A percentile compares a stretch with the other conserved stretches of the same genome.
These are phyloP conservation scores for Mycena leptocephala DNA, from an alignment of 768 basidiomycete genomes.

Conservation along the genomic window DNA sequence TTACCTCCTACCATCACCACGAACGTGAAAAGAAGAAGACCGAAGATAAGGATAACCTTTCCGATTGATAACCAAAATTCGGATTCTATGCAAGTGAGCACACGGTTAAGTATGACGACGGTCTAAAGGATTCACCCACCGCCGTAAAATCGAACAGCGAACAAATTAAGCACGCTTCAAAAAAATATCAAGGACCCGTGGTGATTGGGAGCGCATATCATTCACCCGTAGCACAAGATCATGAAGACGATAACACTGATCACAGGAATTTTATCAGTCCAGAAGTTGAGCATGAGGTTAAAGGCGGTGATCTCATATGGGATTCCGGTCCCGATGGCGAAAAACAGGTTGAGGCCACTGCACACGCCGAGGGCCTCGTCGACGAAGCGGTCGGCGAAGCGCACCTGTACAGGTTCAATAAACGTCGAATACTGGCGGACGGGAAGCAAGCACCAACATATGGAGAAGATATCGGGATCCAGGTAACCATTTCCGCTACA, in stretches of 20 bases:
- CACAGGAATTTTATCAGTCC: constrained; percentile 67
- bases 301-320: constrained; percentile 71
- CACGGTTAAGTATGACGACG: background rate
- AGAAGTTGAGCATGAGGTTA: constrained; percentile 66
- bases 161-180: constrained; percentile 64
- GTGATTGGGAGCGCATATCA: background rate
- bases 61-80: constrained; percentile 72
- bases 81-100: constrained; percentile 53
- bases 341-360: constrained; percentile 72
- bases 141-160: constrained; percentile 66
- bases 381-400: constrained; percentile 73
- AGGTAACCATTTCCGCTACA: constrained; percentile 85
- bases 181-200: background rate
- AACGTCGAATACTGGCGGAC: background rate
- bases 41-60: constrained; percentile 64
- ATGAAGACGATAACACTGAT: constrained; percentile 61
- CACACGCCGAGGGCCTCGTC: constrained; percentile 72
- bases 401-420: constrained; percentile 54
- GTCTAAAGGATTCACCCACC: constrained; percentile 44
- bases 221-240: constrained; percentile 53
- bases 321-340: constrained; percentile 59
- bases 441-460: constrained; percentile 47
- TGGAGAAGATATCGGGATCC: constrained; percentile 84
- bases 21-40: constrained; percentile 68
- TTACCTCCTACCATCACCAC: constrained; percentile 62